Evolutionary conservation across 768 basidiomycete genomes (phyloP), one percentile per base, ranked within the genome.

Genomic region (Leccinum ochraceum): DNA sequence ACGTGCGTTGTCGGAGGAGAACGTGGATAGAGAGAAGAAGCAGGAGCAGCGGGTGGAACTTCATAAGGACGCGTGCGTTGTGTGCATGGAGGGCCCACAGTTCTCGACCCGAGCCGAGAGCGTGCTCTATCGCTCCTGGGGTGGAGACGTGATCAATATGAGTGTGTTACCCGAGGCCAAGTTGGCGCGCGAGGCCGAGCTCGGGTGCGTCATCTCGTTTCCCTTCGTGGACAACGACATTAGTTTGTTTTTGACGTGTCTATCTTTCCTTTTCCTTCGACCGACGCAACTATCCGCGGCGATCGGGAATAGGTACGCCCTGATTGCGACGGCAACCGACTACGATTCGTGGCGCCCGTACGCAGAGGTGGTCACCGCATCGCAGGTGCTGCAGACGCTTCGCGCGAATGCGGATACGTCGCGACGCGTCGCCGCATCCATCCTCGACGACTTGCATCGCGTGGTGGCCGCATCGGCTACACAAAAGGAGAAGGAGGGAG

Each of bases 21-120:
- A 48, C 20, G 46, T 20, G 17, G 20, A 48, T 14, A 24, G 46
- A 48, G 39, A 42, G 76, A 76, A 30, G 81, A 86, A 37, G 88
- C 86, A 2, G 74, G 80, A 10, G 82, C 17, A 42, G 39, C 46
- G 80, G 1, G 85, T 88, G 39, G 78, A 84, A 75, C 74, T 98
- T 57, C 92, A 94, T 74, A 86, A 83, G 55, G 89, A 85, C 30
- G 94, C 89, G 80, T 89, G 87, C 20, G 85, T 98, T 59, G 89
- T 98, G 53, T 95, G 93, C 71, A 98, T 98, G 94, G 95, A 98
- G 72, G 95, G 95, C 53, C 92, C 92, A 34, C 94, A 95, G 76
- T 99, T 99, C 80, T 96, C 94, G 58, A 99, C 96, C n/a, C 80
- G 96, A 39, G 96, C 96, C 17, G 96, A 99, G 83, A 95, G 92